These are phyloP conservation scores for Odontarrhena argentea DNA, from an alignment of 345 rosid species.

Conservation along the genomic window DNA sequence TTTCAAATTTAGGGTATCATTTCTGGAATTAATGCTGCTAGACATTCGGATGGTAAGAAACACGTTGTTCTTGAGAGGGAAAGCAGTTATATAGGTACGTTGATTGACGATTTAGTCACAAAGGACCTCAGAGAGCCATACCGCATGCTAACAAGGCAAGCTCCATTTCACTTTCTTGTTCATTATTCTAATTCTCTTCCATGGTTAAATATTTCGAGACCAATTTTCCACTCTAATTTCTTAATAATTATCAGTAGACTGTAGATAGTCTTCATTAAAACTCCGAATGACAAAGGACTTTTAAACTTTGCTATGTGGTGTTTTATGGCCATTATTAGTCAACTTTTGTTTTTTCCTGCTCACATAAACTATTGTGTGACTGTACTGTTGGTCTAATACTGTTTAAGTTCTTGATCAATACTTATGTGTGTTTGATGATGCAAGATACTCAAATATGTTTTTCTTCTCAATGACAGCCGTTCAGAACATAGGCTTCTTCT, in stretches of 20 bases:
- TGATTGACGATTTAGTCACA: constrained; percentile 92
- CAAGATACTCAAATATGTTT: constrained; percentile 27
- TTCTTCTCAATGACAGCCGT: constrained; percentile 55
- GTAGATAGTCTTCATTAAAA: constrained; percentile 20
- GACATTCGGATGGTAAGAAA: constrained; percentile 76
- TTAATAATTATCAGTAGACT: background rate
- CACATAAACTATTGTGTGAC: constrained; percentile 11
- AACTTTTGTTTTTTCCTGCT: background rate
- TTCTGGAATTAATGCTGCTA: constrained; percentile 96
- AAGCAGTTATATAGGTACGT: constrained; percentile 90
- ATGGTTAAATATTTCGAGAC: background rate
- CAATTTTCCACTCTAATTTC: background rate
- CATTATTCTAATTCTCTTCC: constrained; percentile 16
- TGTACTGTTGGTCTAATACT: background rate
- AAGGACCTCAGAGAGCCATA: constrained; percentile 98
- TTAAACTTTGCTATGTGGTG: background rate
- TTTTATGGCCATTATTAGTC: background rate
- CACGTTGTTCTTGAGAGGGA: constrained; percentile 93
- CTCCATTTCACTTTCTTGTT: constrained; percentile 19
- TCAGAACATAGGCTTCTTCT: constrained; percentile 95
- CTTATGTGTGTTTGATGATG: constrained; percentile 13
- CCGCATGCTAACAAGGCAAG: constrained; percentile 92
- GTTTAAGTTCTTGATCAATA: constrained; percentile 3
- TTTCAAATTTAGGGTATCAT: constrained; percentile 67
- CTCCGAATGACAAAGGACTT: background rate